Evolutionary conservation across 306 rosid species (phyloP), one percentile per base, ranked within the genome.

Genomic region (Potentilla sterilis): DNA sequence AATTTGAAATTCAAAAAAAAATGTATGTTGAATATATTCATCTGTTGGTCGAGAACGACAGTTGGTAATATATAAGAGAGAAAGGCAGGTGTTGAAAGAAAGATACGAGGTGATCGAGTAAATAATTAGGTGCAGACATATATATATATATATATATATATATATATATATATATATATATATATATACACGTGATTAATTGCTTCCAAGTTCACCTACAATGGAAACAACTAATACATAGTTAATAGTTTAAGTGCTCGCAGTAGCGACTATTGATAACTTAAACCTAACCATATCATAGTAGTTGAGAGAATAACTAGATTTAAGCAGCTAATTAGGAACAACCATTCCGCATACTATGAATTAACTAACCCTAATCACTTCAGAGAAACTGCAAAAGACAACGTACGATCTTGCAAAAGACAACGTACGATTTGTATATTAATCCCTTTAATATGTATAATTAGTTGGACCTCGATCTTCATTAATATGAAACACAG

Each of bases 51-150:
- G 67, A 62, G 67, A 62, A 34, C 34, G 67, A 62, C 67, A 15
- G 67, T 34, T 62, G 67, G 67, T 62, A 62, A 62, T 28, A 4
- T 34, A 62, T 14, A 62, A 62, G 67, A 62, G 47, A 38, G 70
- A 52, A 35, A 34, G 67, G 34, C 68, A 57, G 77, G 15, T 57
- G 67, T 73, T 73, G 77, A 73, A 44, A 38, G 77, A 57, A 73
- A 22, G 77, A 73, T 73, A 35, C 2, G 67, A 24, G 19, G 19
- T 8, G 51, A 22, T 21, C 34, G 14, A 64, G 43, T 16, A 24
- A 28, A 16, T 64, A 7, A 64, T 64, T 64, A 64, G 69, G 22
- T 37, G 69, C 46, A 64, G 46, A 64, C 46, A 64, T 6, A 52
- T 52, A 28, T n/a, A n/a, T n/a, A n/a, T n/a, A n/a, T n/a, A n/a